Evolutionary conservation across 495 filamentous ascomycete species (phyloP).

Genomic region (Aspergillus leporis): DNA sequence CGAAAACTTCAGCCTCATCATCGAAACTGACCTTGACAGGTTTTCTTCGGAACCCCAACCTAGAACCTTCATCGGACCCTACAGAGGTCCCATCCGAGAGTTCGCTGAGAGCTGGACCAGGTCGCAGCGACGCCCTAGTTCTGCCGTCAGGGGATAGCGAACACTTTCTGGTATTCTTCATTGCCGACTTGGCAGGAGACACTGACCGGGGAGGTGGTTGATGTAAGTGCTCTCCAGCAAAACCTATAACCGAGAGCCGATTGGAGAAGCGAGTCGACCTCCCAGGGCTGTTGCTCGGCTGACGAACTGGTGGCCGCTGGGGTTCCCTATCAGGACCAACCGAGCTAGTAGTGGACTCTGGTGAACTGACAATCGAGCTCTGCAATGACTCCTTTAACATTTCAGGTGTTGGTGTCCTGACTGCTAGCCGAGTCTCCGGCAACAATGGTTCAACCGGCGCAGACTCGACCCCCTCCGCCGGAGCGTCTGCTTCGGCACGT

Average conservation of each 20-base stretch:
- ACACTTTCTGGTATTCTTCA: slow-evolving; percentile 65
- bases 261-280: slow-evolving; percentile 75
- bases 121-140: slow-evolving; percentile 19
- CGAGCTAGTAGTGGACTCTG: slow-evolving; percentile 12
- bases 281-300: slow-evolving; percentile 62
- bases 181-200: slow-evolving; percentile 82
- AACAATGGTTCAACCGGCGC: slow-evolving; percentile 8
- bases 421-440: slow-evolving; percentile 14
- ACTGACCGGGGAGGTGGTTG: slow-evolving; percentile 76
- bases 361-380: slow-evolving; percentile 21
- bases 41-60: slow-evolving; percentile 59
- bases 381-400: slow-evolving; percentile 2
- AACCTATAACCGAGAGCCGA: slow-evolving; percentile 51
- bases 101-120: slow-evolving; percentile 54
- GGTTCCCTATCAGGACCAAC: slow-evolving; percentile 9
- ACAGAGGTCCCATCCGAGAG: slow-evolving; percentile 60
- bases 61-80: slow-evolving; percentile 58
- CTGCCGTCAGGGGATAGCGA: slow-evolving; percentile 50
- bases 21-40: slow-evolving; percentile 83
- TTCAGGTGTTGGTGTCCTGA: slow-evolving; percentile 20
- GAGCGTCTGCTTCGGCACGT: slow-evolving; percentile 24
- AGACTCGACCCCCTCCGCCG: slow-evolving; percentile 11
- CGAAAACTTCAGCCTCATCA: slow-evolving; percentile 65
- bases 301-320: slow-evolving; percentile 21
- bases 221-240: slow-evolving; percentile 55